Conservation (phyloP, 2,329 filamentous ascomycete species). For the Aspergillus terreus region DNA sequence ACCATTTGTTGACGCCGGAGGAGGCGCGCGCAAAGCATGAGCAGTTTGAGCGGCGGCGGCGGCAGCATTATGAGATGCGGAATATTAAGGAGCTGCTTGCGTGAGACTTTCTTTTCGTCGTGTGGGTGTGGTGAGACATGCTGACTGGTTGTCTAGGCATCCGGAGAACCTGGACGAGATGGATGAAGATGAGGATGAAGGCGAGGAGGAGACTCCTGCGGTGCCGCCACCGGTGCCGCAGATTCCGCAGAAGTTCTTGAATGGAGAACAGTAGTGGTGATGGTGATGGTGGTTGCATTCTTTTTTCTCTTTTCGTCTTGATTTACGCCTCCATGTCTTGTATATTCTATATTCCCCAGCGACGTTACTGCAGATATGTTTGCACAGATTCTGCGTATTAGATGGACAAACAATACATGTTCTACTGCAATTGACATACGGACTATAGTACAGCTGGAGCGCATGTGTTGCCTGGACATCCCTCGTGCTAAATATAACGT, state of each 20-base stretch:
- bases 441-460: no score
- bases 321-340: background rate
- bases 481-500: no score
- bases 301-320: background rate
- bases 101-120: constrained; percentile 41
- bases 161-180: constrained; percentile 63
- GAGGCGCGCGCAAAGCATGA: constrained; percentile 89
- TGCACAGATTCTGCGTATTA: no score
- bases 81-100: constrained; percentile 85
- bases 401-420: no score
- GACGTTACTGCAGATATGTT: background rate
- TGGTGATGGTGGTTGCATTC: background rate
- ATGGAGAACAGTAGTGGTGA: constrained; percentile 17
- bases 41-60: constrained; percentile 85
- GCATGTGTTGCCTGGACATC: no score
- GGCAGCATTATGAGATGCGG: constrained; percentile 98
- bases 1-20: constrained; percentile 53
- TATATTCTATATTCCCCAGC: background rate
- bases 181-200: constrained; percentile 56
- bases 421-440: no score
- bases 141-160: constrained; percentile 41
- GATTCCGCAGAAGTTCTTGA: constrained; percentile 29
- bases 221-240: constrained; percentile 30
- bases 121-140: background rate
- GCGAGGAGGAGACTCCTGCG: constrained; percentile 23